Conservation (phyloP, 192 early-diverging fungal genomes). For the Podila verticillata region DNA sequence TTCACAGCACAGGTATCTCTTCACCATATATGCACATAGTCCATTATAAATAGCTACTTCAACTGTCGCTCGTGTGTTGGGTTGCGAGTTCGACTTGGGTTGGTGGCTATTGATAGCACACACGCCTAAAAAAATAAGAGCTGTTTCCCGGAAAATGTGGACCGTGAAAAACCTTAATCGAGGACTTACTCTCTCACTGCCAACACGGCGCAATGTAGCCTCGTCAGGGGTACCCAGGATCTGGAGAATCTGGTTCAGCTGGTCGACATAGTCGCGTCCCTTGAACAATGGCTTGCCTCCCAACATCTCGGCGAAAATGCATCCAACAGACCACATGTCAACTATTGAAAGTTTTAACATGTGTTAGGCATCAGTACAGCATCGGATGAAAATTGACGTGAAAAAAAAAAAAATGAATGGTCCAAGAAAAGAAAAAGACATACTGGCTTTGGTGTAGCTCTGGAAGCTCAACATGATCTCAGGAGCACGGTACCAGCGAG, state of each 20-base stretch:
- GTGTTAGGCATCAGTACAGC: not conserved
- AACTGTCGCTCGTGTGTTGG: no score
- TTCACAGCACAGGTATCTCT: no score
- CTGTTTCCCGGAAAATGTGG: no score
- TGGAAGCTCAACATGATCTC: conserved; percentile 99
- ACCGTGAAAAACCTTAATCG: not conserved
- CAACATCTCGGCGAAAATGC: conserved; percentile 98
- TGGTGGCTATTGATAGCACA: conserved; percentile 1
- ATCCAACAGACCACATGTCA: conserved; percentile 99
- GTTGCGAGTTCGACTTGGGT: no score
- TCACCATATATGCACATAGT: no score
- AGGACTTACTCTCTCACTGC: conserved; percentile 82
- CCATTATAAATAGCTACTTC: no score
- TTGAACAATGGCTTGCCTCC: conserved; percentile 95
- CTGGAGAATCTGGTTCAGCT: conserved; percentile 95
- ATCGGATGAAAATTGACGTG: not conserved
- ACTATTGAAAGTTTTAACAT: conserved; percentile 48
- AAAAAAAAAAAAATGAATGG: conserved; percentile 7
- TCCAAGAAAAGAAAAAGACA: conserved; percentile 20
- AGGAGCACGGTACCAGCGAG: conserved; percentile 99
- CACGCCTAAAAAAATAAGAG: not conserved
- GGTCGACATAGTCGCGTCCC: conserved; percentile 98
- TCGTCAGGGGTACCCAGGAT: conserved; percentile 97
- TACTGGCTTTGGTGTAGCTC: conserved; percentile 97
- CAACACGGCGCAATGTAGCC: conserved; percentile 84